These are phyloP conservation scores for Puccinia novopanici DNA, from an alignment of 1,284 basidiomycete species.

Conservation along the genomic window DNA sequence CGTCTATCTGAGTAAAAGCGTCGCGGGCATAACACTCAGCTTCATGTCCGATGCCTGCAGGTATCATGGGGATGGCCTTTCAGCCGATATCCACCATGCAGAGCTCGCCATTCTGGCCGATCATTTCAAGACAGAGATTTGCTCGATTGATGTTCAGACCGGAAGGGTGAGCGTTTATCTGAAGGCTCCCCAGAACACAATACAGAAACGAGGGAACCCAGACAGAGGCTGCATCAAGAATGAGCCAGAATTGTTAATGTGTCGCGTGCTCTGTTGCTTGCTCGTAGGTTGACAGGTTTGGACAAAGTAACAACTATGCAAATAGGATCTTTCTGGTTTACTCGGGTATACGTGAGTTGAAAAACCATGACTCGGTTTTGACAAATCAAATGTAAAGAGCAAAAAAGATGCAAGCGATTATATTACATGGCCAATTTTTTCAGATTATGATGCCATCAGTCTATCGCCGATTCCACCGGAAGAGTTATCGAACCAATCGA, in stretches of 20 bases:
- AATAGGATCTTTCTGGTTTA: slow-evolving; percentile 74
- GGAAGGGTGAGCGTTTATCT: slow-evolving; percentile 66
- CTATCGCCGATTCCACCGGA: slow-evolving; percentile 74
- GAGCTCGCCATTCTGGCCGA: slow-evolving; percentile 65
- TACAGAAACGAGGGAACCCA: too few species aligned
- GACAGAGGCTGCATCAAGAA: background rate
- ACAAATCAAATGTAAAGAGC: background rate
- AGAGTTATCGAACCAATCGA: slow-evolving; percentile 59
- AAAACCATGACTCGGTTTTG: background rate
- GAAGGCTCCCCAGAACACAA: slow-evolving; percentile 3
- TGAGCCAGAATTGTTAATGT: background rate
- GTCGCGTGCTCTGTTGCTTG: background rate
- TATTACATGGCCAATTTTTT: background rate
- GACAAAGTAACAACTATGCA: slow-evolving; percentile 40
- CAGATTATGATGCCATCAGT: slow-evolving; percentile 81
- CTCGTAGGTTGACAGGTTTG: slow-evolving; percentile 38
- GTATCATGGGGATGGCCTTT: slow-evolving; percentile 59
- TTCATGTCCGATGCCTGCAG: slow-evolving; percentile 53
- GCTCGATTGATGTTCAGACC: slow-evolving; percentile 70
- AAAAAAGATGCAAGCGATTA: background rate
- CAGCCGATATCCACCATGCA: slow-evolving; percentile 60
- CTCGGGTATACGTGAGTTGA: slow-evolving; percentile 72
- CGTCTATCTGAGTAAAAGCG: background rate
- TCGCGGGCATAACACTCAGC: slow-evolving; percentile 16
- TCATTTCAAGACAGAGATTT: slow-evolving; percentile 54